Base-by-base conservation (phyloP, 345 rosid genomes). In the Chamaenerion angustifolium region DNA sequence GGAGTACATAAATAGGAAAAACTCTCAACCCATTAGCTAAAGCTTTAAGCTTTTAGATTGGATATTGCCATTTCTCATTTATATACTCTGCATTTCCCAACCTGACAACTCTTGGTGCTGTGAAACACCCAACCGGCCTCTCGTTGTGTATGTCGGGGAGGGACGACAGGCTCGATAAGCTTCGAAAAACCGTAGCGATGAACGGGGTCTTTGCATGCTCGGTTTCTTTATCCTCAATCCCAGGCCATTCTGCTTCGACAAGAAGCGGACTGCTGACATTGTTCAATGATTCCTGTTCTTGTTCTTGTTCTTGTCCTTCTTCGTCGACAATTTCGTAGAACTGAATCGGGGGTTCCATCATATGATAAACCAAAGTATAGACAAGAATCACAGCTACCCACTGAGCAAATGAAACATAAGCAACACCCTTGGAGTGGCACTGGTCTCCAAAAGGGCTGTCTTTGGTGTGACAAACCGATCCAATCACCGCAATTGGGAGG, bases 341-440 rank as follows among this genome's bases (percentile, higher is more conserved):
- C 73, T 76, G 70, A 80, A 84, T 11, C 5, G 98, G 89, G 31
- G 95, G 96, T 64, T 87, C 96, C 98, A 84, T 92, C 96, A 83
- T 92, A 65, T 87, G 96, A 73, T 92, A 84, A 54, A 87, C 98
- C 55, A 87, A 73, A n/a, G 96, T 84, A 58, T 92, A 84, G n/a
- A 87, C 96, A 56, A 92, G 89, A 64, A 92, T 87, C 52, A 87
- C 95, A 16, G 98, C 80, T 11, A 92, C 89, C 96, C 95, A 84
- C 8, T 78, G 85, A 8, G 98, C 77, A 40, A 92, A 83, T 4
- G 95, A 87, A 6, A 92, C 98, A 64, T 87, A 92, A 10, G 98
- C 78, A 41, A 92, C 87, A 12, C 96, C 95, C 42, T 46, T 72
- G 0, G 95, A 78, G 64, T 82, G 74, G 50, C 96, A 92, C 56